Evolutionary conservation across 192 early-diverging fungal genomes (phyloP).

Genomic region (Phycomyces nitens): DNA sequence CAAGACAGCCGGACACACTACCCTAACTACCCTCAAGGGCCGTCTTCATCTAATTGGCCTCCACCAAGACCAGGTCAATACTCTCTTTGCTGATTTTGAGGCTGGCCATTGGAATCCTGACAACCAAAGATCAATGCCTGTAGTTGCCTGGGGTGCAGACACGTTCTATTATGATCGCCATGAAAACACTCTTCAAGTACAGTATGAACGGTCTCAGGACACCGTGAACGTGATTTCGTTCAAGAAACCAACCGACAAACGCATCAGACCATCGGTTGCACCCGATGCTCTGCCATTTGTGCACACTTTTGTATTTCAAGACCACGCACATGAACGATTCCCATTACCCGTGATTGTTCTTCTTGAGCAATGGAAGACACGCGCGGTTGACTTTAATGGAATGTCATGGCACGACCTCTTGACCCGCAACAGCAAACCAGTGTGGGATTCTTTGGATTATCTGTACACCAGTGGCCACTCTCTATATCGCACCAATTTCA

Average conservation of each 20-base stretch:
- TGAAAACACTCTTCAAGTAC: constrained; percentile 17
- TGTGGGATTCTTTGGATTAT: constrained; percentile 58
- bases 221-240: constrained; percentile 40
- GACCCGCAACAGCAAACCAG: constrained; percentile 31
- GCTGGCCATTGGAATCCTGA: constrained; percentile 34
- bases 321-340: background rate
- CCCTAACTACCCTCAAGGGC: constrained; percentile 8
- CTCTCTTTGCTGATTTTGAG: constrained; percentile 49
- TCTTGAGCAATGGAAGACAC: constrained; percentile 30
- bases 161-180: constrained; percentile 34
- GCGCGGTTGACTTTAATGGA: constrained; percentile 36
- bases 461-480: constrained; percentile 61
- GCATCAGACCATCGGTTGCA: constrained; percentile 1
- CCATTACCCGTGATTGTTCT: background rate
- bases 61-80: constrained; percentile 25
- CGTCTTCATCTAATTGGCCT: constrained; percentile 35
- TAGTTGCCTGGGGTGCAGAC: constrained; percentile 54
- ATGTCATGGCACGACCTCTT: constrained; percentile 39
- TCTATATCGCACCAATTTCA: constrained; percentile 56
- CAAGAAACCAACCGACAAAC: background rate
- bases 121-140: constrained; percentile 21
- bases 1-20: constrained; percentile 33
- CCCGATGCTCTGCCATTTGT: constrained; percentile 20
- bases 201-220: constrained; percentile 31
- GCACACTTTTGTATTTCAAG: constrained; percentile 1